Evolutionary conservation across 169 alveolate species (phyloP).

Genomic region (Babesia ovis): DNA sequence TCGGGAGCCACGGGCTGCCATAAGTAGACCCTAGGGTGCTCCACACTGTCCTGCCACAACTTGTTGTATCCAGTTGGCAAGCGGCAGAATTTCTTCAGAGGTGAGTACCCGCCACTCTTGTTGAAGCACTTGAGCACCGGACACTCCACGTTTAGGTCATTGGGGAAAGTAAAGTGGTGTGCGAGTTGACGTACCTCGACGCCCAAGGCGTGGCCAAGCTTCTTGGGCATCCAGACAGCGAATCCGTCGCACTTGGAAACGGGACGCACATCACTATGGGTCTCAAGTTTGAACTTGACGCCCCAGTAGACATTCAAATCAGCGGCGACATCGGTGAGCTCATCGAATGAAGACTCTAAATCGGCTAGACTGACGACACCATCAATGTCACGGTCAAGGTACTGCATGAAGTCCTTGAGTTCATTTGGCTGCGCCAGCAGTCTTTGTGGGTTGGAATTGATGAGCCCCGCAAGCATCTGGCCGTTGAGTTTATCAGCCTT

Average conservation of each 20-base stretch:
- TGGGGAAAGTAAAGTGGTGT: conserved; percentile 28
- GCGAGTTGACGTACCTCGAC: conserved; percentile 37
- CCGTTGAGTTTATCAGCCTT: conserved; percentile 36
- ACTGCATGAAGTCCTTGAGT: conserved; percentile 38
- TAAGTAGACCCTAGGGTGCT: conserved; percentile 34
- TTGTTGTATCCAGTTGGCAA: conserved; percentile 27
- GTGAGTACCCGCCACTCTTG: conserved; percentile 16
- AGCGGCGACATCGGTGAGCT: conserved; percentile 28
- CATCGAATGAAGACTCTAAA: conserved; percentile 49
- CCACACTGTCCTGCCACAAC: conserved; percentile 50
- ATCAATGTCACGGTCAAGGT: conserved; percentile 49
- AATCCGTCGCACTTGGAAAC: conserved; percentile 38
- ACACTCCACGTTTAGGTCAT: conserved; percentile 7
- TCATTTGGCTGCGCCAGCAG: conserved; percentile 48
- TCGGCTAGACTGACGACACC: conserved; percentile 54
- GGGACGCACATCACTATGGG: conserved; percentile 40
- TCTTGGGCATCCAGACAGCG: conserved; percentile 54
- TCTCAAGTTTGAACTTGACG: conserved; percentile 18
- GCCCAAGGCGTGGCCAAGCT: conserved; percentile 49
- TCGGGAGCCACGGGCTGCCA: conserved; percentile 65
- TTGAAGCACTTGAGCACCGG: conserved; percentile 14
- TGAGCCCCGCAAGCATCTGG: conserved; percentile 14
- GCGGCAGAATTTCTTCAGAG: conserved; percentile 30
- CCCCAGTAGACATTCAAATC: conserved; percentile 33
- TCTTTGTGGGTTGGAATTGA: conserved; percentile 44